Conservation (phyloP, 208 protist genomes). For the Blastocrithidia nonstop region DNA sequence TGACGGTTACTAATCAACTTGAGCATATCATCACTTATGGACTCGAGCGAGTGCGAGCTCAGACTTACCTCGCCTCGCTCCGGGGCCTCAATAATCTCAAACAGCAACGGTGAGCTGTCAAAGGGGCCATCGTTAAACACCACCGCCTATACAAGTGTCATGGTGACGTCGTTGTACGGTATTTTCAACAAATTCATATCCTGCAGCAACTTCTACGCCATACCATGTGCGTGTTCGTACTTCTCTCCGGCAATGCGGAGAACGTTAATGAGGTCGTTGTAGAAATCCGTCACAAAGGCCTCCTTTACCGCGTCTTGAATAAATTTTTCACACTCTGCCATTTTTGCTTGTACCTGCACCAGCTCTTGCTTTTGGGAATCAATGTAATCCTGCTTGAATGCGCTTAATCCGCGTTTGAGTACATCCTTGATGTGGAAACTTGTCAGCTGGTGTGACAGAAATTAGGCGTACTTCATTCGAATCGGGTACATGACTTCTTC, state of each 20-base stretch:
- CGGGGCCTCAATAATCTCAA: conserved; percentile 76
- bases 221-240: conserved; percentile 45
- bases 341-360: conserved; percentile 34
- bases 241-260: conserved; percentile 70
- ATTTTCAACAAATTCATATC: conserved; percentile 81
- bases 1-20: conserved; percentile 70
- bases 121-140: conserved; percentile 70
- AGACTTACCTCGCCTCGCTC: conserved; percentile 80
- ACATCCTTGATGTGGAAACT: conserved; percentile 81
- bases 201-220: conserved; percentile 61
- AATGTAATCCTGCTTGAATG: conserved; percentile 81
- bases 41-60: conserved; percentile 22
- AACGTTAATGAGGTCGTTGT: conserved; percentile 80
- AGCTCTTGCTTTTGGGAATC: conserved; percentile 64
- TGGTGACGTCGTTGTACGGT: conserved; percentile 50
- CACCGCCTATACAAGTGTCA: conserved; percentile 44
- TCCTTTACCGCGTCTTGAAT: conserved; percentile 28
- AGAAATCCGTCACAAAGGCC: conserved; percentile 53
- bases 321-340: conserved; percentile 54
- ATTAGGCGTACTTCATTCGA: conserved; percentile 30
- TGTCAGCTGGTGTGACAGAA: conserved; percentile 41
- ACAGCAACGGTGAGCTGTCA: conserved; percentile 77
- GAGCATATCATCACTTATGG: conserved; percentile 42
- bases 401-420: conserved; percentile 69
- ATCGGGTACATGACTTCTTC: conserved; percentile 74